phyloP scores from a whole-genome alignment of 2,329 filamentous ascomycete species.

The Triangularia verruculosa region DNA sequence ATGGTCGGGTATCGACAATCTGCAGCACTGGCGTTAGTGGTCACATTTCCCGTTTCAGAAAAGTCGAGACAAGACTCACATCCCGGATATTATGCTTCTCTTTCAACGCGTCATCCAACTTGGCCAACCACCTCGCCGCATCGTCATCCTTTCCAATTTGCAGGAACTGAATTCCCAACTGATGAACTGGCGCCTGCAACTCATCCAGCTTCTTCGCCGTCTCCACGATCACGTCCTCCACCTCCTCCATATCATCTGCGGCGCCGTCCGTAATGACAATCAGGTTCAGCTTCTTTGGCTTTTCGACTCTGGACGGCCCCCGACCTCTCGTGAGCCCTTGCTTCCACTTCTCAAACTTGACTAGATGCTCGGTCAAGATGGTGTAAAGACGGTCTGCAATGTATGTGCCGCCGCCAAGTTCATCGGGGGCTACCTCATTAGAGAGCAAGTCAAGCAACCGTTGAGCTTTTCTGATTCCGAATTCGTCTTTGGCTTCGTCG shows the following conservation, averaged over 20 bases:
- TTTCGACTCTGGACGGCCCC: constrained; percentile 1
- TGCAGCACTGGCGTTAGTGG: not conserved
- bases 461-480: constrained; percentile 12
- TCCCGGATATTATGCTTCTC: constrained; percentile 14
- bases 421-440: constrained; percentile 17
- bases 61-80: constrained; percentile 7
- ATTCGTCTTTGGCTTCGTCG: constrained; percentile 16
- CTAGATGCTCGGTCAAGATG: constrained; percentile 13
- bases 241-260: constrained; percentile 18
- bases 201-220: constrained; percentile 16
- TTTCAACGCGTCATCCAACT: constrained; percentile 17
- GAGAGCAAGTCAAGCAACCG: constrained; percentile 14
- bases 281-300: constrained; percentile 18
- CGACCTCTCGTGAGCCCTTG: not conserved
- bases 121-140: constrained; percentile 14
- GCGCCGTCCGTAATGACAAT: constrained; percentile 18
- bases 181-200: constrained; percentile 11
- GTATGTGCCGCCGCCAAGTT: constrained; percentile 19
- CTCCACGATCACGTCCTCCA: constrained; percentile 15
- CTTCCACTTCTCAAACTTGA: constrained; percentile 13
- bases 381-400: constrained; percentile 13
- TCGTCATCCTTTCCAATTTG: constrained; percentile 19
- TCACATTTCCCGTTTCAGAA: not conserved
- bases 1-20: constrained; percentile 19
- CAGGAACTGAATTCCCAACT: constrained; percentile 19